A percentile compares a stretch with the other conserved stretches of the same genome.
Conservation (phyloP, 2,329 filamentous ascomycete genomes). For the Apiospora malaysiana region DNA sequence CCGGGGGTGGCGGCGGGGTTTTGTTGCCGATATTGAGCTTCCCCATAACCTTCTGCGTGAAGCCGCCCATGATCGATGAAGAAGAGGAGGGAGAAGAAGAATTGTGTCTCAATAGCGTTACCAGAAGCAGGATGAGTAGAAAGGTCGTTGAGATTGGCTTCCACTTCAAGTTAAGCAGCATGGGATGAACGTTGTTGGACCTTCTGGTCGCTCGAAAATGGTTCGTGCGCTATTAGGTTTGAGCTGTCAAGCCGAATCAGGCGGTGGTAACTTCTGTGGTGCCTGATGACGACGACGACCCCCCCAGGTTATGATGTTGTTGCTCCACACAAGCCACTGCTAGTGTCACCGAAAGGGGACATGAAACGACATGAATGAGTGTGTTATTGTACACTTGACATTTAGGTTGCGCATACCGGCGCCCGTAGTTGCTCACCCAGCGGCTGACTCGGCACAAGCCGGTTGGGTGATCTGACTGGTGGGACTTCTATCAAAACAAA, state of each 20-base stretch:
- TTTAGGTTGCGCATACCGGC: background rate
- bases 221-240: background rate
- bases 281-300: conserved; percentile 8
- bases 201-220: background rate
- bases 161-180: background rate
- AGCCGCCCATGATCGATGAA: background rate
- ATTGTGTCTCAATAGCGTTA: background rate
- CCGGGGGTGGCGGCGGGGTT: conserved; percentile 2
- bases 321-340: conserved; percentile 1
- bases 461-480: background rate
- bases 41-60: conserved; percentile 26
- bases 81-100: too few relatives aligned
- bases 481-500: background rate
- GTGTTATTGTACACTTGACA: background rate
- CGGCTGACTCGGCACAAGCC: background rate
- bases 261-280: background rate
- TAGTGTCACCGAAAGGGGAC: background rate
- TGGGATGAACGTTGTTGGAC: background rate
- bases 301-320: background rate
- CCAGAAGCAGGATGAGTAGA: background rate
- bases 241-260: background rate
- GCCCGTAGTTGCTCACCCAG: background rate
- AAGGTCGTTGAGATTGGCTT: conserved; percentile 2
- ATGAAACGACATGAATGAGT: background rate
- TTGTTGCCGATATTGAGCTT: conserved; percentile 25